phyloP scores from a whole-genome alignment of 2,329 filamentous ascomycete genomes.

The Stromatinia cepivora region DNA sequence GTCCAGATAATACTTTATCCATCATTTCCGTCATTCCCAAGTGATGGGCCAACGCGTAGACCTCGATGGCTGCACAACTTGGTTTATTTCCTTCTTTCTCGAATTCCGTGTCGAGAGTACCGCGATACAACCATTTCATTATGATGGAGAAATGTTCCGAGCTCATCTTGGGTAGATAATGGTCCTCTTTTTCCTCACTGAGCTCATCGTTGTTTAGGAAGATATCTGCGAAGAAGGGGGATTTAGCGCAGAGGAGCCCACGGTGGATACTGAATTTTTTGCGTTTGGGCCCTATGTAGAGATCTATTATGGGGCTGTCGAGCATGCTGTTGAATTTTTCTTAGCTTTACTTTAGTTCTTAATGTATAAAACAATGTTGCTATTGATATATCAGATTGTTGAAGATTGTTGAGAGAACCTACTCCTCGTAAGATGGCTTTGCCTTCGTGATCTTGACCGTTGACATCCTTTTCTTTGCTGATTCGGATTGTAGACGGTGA shows the following conservation, averaged over 20 bases:
- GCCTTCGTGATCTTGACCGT: neutral
- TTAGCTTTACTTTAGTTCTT: neutral
- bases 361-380: neutral
- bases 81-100: conserved; percentile 8
- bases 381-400: neutral
- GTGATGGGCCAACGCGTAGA: neutral
- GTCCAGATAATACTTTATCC: neutral
- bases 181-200: conserved; percentile 12
- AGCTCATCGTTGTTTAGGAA: conserved; percentile 15
- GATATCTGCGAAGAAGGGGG: conserved; percentile 17
- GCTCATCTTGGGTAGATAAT: neutral
- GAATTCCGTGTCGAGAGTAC: conserved; percentile 4
- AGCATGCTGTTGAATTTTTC: neutral
- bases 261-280: conserved; percentile 22
- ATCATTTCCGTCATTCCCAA: conserved; percentile 12
- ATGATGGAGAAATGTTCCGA: conserved; percentile 9
- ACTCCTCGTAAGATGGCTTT: conserved; percentile 4
- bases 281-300: conserved; percentile 25
- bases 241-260: conserved; percentile 20
- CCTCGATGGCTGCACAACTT: conserved; percentile 10
- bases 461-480: neutral
- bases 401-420: neutral
- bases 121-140: conserved; percentile 15
- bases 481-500: neutral
- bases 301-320: conserved; percentile 19